Percentiles rank a stretch among this genome's conserved stretches.
These are phyloP conservation scores for Fragosphaeria purpurea DNA, from an alignment of 2,329 filamentous ascomycete species.

Conservation along the genomic window DNA sequence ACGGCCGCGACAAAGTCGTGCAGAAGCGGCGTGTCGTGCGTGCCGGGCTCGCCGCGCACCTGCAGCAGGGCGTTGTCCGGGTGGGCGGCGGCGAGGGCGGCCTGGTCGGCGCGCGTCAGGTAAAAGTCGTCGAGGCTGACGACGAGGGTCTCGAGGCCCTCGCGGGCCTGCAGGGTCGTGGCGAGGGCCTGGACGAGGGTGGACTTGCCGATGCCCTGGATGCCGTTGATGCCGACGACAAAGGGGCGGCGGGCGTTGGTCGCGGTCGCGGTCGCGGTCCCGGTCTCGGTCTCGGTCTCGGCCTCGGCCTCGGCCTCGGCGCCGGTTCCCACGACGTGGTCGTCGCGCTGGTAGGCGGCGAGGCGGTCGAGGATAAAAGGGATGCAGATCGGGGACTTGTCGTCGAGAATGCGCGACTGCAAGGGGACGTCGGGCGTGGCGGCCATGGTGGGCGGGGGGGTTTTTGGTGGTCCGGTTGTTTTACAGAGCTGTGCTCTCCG, in stretches of 20 bases:
- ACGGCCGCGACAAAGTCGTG: conserved; percentile 50
- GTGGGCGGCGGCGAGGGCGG: conserved; percentile 52
- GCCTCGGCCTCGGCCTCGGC: background rate
- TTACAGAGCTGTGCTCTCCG: no score
- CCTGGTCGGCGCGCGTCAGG: conserved; percentile 60
- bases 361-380: conserved; percentile 61
- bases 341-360: conserved; percentile 6
- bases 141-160: conserved; percentile 56
- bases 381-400: conserved; percentile 68
- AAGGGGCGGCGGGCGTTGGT: conserved; percentile 47
- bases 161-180: conserved; percentile 43
- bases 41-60: conserved; percentile 72
- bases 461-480: no score
- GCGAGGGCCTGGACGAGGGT: conserved; percentile 66
- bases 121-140: conserved; percentile 89
- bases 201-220: conserved; percentile 89
- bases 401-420: conserved; percentile 49
- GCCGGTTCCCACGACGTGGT: background rate
- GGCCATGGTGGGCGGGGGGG: conserved; percentile 6
- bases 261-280: background rate
- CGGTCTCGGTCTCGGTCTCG: no score
- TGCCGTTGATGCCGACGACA: conserved; percentile 79
- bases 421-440: conserved; percentile 19
- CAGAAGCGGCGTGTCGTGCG: conserved; percentile 65
- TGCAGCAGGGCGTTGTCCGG: conserved; percentile 67